phyloP scores from a whole-genome alignment of 768 basidiomycete genomes.

The Hypholoma fasciculare region DNA sequence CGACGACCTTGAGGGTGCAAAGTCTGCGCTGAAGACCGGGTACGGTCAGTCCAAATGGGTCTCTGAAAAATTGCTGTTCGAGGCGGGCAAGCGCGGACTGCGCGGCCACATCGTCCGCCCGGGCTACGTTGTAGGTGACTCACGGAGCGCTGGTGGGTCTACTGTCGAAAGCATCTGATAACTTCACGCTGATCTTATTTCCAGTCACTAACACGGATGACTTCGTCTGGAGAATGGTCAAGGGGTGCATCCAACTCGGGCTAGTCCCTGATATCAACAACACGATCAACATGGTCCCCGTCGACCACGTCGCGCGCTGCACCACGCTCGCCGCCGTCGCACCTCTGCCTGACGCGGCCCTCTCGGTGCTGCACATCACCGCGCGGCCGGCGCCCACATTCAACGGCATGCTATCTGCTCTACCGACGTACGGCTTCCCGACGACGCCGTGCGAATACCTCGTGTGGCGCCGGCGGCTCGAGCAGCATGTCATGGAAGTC shows the following conservation, averaged over 20 bases:
- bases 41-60: constrained; percentile 99
- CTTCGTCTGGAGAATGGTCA: constrained; percentile 97
- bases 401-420: constrained; percentile 78
- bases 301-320: constrained; percentile 91
- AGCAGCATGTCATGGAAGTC: constrained; percentile 91
- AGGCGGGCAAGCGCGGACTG: constrained; percentile 86
- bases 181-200: neutral
- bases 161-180: neutral
- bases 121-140: constrained; percentile 96
- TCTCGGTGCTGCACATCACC: constrained; percentile 80
- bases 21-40: constrained; percentile 74
- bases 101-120: constrained; percentile 87
- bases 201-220: constrained; percentile 98
- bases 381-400: constrained; percentile 87
- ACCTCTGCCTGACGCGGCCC: constrained; percentile 43
- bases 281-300: constrained; percentile 97
- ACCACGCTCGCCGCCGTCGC: constrained; percentile 71
- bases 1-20: constrained; percentile 88
- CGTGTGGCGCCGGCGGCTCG: constrained; percentile 87
- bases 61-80: constrained; percentile 89
- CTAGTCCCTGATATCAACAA: constrained; percentile 97
- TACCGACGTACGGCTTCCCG: constrained; percentile 78
- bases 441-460: constrained; percentile 85
- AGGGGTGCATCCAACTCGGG: constrained; percentile 98
- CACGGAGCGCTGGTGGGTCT: constrained; percentile 74